Conservation (phyloP, 2,329 filamentous ascomycete species). For the Diaporthe velutina region DNA sequence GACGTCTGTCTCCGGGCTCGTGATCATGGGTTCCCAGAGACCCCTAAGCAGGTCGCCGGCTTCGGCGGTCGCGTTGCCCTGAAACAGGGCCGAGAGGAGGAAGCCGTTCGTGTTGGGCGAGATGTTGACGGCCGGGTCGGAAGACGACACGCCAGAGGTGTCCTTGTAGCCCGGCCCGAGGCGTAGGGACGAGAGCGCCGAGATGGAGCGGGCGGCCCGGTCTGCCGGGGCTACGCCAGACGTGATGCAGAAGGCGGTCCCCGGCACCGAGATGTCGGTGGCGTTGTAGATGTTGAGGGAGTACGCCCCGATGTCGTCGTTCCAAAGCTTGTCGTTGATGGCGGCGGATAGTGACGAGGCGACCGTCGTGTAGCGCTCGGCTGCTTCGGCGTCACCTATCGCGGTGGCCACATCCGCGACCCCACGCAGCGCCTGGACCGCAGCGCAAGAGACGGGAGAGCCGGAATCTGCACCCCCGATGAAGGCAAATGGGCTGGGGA, state of each 20-base stretch:
- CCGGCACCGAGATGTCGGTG: conserved; percentile 39
- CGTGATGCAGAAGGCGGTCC: conserved; percentile 42
- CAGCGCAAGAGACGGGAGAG: conserved; percentile 39
- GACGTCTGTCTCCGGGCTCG: conserved; percentile 49
- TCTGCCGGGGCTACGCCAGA: conserved; percentile 38
- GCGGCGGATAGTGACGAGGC: conserved; percentile 39
- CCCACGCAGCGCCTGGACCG: conserved; percentile 38
- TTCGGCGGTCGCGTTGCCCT: conserved; percentile 48
- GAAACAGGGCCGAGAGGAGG: conserved; percentile 51
- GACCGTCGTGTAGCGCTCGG: conserved; percentile 34
- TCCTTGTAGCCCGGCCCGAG: conserved; percentile 44
- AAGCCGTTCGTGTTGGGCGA: conserved; percentile 62
- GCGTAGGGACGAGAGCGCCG: conserved; percentile 34
- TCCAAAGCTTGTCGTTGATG: conserved; percentile 42
- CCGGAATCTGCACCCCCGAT: conserved; percentile 37
- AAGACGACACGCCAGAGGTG: conserved; percentile 25
- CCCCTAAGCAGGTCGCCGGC: conserved; percentile 51
- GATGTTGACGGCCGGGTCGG: conserved; percentile 46
- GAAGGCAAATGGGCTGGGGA: conserved; percentile 35
- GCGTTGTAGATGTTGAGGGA: conserved; percentile 22
- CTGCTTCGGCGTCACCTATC: conserved; percentile 45
- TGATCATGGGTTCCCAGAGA: conserved; percentile 58
- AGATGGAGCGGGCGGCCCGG: conserved; percentile 37
- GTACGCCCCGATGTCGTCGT: conserved; percentile 41
- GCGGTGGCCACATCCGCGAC: conserved; percentile 40